A percentile compares a stretch with the other conserved stretches of the same genome.
Evolutionary conservation across 116 monocot species (phyloP).

Genomic region (Thalassia testudinum): DNA sequence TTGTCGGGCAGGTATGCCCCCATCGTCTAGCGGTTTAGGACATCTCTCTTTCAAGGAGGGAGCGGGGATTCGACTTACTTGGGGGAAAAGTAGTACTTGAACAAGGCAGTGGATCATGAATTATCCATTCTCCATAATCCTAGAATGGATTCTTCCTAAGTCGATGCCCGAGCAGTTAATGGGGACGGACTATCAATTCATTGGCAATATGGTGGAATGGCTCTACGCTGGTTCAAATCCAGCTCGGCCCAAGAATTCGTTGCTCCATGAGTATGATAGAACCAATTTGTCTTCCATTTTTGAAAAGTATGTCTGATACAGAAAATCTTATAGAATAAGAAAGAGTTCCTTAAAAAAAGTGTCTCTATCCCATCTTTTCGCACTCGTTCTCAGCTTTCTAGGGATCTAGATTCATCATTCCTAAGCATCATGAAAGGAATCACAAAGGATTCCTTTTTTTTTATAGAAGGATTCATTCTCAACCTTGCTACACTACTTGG

Average conservation of each 20-base stretch:
- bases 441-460: no score
- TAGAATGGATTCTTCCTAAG: no score
- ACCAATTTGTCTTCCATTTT: not conserved
- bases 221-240: constrained; percentile 10
- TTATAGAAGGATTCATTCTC: no score
- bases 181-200: constrained; percentile 12
- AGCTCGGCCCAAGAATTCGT: constrained; percentile 10
- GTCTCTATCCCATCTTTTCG: no score
- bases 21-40: constrained; percentile 11
- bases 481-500: no score
- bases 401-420: no score
- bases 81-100: constrained; percentile 8
- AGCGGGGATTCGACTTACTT: constrained; percentile 12
- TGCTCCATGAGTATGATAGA: not conserved
- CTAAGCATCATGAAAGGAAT: no score
- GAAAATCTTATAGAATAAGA: no score
- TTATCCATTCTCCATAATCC: constrained; percentile 2
- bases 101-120: constrained; percentile 8
- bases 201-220: constrained; percentile 12
- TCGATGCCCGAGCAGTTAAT: not conserved
- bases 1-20: constrained; percentile 8
- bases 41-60: constrained; percentile 11
- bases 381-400: no score
- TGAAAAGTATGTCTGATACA: no score
- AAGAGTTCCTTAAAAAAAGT: no score